Conservation (phyloP, 2,329 filamentous ascomycete species). For the Neofusicoccum cordaticola region DNA sequence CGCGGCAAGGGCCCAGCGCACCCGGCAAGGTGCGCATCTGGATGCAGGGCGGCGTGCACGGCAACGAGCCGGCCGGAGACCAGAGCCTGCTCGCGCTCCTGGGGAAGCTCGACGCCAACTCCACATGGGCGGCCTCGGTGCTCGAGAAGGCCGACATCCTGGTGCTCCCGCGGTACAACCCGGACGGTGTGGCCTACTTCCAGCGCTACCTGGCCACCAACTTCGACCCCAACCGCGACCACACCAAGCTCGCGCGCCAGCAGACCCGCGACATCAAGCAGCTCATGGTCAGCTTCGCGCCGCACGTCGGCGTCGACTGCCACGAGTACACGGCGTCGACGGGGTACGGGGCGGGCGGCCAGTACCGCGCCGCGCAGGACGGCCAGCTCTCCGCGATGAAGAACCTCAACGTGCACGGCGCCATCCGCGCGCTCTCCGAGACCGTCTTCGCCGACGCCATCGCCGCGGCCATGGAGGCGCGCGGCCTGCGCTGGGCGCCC, state of each 20-base stretch:
- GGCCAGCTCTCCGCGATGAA: conserved; percentile 36
- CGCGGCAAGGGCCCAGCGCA: conserved; percentile 9
- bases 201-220: conserved; percentile 35
- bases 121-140: conserved; percentile 30
- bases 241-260: conserved; percentile 34
- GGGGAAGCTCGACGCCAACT: conserved; percentile 33
- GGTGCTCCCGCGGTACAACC: conserved; percentile 36
- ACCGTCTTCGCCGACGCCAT: conserved; percentile 34
- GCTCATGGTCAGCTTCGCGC: conserved; percentile 30
- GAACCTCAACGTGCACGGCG: conserved; percentile 36
- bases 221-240: conserved; percentile 38
- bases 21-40: conserved; percentile 33
- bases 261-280: conserved; percentile 36
- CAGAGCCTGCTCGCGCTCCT: conserved; percentile 35
- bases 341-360: conserved; percentile 20
- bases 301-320: conserved; percentile 36
- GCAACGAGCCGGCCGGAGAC: conserved; percentile 39
- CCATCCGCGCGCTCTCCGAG: conserved; percentile 35
- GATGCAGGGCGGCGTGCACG: conserved; percentile 37
- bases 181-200: conserved; percentile 37
- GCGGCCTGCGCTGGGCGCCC: conserved; percentile 32
- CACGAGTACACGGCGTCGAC: conserved; percentile 34
- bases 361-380: conserved; percentile 21
- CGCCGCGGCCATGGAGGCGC: conserved; percentile 26
- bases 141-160: conserved; percentile 35